Base-by-base conservation (phyloP, 495 filamentous ascomycete species). In the Tuber brumale region DNA sequence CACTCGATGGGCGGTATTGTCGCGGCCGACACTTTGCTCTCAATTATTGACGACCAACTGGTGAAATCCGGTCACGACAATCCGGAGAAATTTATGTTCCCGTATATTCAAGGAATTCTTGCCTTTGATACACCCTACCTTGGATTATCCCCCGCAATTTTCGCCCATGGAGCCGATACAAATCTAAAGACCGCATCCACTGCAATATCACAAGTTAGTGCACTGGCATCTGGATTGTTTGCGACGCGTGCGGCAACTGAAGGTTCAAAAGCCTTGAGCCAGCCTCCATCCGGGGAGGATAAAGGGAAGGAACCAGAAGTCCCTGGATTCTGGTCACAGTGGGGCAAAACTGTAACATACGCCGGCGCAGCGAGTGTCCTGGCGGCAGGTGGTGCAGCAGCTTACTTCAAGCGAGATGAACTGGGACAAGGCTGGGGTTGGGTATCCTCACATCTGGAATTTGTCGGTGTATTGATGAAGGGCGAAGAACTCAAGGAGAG, bases 1-100 rank as follows among this genome's bases (percentile, higher is more conserved):
- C 95, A 99, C 83, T 94, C 91, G 18, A 99, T 99, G 95, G 95
- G 94, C 79, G 95, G 95, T 76, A 97, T 99, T 80, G 94, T 99
- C 21, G 95, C 93, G 39, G 94, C 94, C 35, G 95, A 99, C 75
- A 90, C 92, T 0, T 85, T 95, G 66, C 87, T 97, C 70, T 85
- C 79, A 31, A 76, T 86, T 27, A 77, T 84, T 14, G 80, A 82
- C 41, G 85, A 86, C 45, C 76, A 84, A 79, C 31, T 71, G 41
- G 73, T 80, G 72, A 69, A 72, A 31, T 75, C 82, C 18, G 79
- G 79, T 51, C 45, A 81, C 69, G 76, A 84, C 70, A 79, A 84
- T 70, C 82, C 84, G 12, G 82, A 81, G 19, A 35, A 66, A 35
- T 87, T 89, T 73, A 89, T 90, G 87, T 90, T 90, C 74, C 89